Percentiles rank a stretch among this genome's conserved stretches.
Evolutionary conservation across 1,139 yeast genomes (phyloP).

Genomic region (Yamadazyma triangularis): DNA sequence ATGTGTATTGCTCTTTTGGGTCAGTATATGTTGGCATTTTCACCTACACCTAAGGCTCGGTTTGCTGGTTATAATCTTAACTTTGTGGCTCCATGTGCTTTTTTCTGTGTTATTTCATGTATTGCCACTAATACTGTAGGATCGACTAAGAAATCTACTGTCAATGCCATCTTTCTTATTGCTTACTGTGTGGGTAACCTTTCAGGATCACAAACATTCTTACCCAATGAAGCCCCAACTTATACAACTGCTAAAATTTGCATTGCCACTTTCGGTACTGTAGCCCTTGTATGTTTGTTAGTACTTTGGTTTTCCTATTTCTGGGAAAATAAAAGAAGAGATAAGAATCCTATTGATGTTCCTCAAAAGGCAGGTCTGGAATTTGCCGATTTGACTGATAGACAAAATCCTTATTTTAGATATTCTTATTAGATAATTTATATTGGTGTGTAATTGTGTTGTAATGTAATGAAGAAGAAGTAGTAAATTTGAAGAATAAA

Average conservation of each 20-base stretch:
- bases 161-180: conserved; percentile 55
- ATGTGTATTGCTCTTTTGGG: conserved; percentile 34
- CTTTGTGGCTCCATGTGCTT: conserved; percentile 31
- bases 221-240: conserved; percentile 47
- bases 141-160: conserved; percentile 60
- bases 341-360: conserved; percentile 15
- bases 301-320: conserved; percentile 25
- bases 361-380: conserved; percentile 46
- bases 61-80: conserved; percentile 38
- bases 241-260: conserved; percentile 44
- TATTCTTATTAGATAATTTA: conserved; percentile 22
- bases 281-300: conserved; percentile 18
- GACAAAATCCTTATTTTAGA: conserved; percentile 60
- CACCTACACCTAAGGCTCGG: conserved; percentile 27
- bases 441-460: neutral
- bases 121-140: conserved; percentile 65
- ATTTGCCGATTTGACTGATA: conserved; percentile 60
- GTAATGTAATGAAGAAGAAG: no score
- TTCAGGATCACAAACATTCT: conserved; percentile 68
- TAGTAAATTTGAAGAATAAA: no score
- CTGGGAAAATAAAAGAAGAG: conserved; percentile 24
- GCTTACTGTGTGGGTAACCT: conserved; percentile 68
- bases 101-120: conserved; percentile 44
- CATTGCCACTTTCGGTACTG: conserved; percentile 28
- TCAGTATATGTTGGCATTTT: conserved; percentile 47